Base-by-base conservation (phyloP, 176 grass and related monocot species). In the Aegilops umbellulata region DNA sequence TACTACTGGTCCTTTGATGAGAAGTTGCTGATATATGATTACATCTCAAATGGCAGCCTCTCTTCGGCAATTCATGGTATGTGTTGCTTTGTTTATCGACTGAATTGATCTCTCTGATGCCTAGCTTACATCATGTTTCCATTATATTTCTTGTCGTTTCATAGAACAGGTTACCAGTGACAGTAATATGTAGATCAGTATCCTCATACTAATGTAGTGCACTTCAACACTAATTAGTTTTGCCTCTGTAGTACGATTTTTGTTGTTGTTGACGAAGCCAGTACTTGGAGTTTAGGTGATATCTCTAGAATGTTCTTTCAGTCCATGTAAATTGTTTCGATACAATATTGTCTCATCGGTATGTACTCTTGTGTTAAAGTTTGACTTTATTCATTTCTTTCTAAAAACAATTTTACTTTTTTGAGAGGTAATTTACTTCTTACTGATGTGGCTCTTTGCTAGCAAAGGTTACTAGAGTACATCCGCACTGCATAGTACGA, bases 1-100 rank as follows among this genome's bases (percentile, higher is more conserved):
- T 99, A 99, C 83, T 99, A 96, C 72, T 99, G 97, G 97, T 99
- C 97, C 67, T 87, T 86, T 20, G 94, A 99, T 61, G 97, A 99
- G 90, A 99, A 99, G 82, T 86, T 99, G 65, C 84, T 99, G 42
- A 89, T 99, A 47, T 98, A 98, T 80, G 92, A 98, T 85, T 98
- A 91, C 75, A 98, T 98, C 80, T 80, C 97, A n/a, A 95, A 94
- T 87, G 94, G 92, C 10, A 94, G 72, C 77, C 92, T 99, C 41
- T 88, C 94, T 68, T 69, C 94, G 70, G 90, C 92, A 88, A 89
- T 98, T 83, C 96, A 95, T 92, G 93, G 96, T 98, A 90, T 46
- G 83, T 6, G 4, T 84, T 30, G 29, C 29, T 30, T 30, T 30
- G 29, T 30, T 30, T 27, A 8, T 14, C n/a, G 1, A 63, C 79